A percentile compares a stretch with the other conserved stretches of the same genome.
Conservation (phyloP, 768 basidiomycete genomes). For the Obba rivulosa region DNA sequence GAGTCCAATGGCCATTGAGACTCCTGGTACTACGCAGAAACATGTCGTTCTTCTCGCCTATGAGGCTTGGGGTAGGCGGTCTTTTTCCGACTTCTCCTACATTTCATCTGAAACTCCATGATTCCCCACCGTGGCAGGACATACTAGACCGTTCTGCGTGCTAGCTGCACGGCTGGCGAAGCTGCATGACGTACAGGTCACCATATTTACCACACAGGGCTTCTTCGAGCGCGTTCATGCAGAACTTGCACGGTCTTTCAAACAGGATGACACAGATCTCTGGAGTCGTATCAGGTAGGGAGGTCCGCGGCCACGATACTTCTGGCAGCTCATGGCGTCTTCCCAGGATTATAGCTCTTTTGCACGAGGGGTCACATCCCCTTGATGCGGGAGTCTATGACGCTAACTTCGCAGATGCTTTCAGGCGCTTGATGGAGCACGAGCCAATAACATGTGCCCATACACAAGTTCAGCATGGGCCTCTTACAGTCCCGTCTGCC, state of each 20-base stretch:
- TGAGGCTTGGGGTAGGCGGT: too few species aligned
- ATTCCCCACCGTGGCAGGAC: slow-evolving; percentile 5
- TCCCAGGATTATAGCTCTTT: slow-evolving; percentile 8
- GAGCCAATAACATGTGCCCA: slow-evolving; percentile 4
- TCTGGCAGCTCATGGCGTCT: too few species aligned
- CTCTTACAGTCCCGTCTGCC: slow-evolving; percentile 7
- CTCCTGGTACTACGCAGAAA: too few species aligned
- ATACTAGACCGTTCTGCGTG: slow-evolving; percentile 9
- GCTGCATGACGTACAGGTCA: slow-evolving; percentile 5
- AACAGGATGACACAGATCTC: neutral
- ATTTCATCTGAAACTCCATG: too few species aligned
- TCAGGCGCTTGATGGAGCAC: slow-evolving; percentile 3
- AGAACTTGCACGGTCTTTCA: slow-evolving; percentile 10
- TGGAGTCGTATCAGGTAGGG: slow-evolving; percentile 2
- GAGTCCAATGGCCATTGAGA: too few species aligned
- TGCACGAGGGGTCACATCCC: neutral
- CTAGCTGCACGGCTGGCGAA: slow-evolving; percentile 8
- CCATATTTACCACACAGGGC: slow-evolving; percentile 4
- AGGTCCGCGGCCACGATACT: too few species aligned
- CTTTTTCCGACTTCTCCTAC: too few species aligned
- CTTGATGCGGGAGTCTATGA: neutral
- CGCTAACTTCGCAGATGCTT: slow-evolving; percentile 5
- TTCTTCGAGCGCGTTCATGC: slow-evolving; percentile 3
- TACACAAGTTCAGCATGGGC: neutral
- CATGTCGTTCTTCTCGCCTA: too few species aligned